Base-by-base conservation (phyloP, 129 eudicot species). In the Flaveria brownii region DNA sequence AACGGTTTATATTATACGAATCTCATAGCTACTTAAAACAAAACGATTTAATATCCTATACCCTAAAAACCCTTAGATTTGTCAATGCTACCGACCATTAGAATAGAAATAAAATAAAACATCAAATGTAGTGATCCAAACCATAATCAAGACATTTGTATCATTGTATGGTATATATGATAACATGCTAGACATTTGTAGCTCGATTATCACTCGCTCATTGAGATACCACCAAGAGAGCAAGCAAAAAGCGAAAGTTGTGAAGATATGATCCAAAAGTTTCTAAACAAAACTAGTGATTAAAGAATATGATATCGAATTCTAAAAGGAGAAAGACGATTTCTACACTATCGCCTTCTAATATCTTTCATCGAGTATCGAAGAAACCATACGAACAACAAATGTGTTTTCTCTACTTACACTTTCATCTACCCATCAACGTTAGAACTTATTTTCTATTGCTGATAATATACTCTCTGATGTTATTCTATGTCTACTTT, bases 361-460 rank as follows among this genome's bases (percentile, higher is more conserved):
- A 70, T 26, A 68, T n/a, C 76, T 73, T 65, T 72, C 16, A 52
- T 63, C 39, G 28, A 72, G 64, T 68, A 68, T 39, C 30, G 41
- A 56, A 70, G 49, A 45, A 59, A 57, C 70, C 60, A 68, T 77
- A 68, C 46, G 42, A 57, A 54, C 6, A 59, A 26, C 51, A 9
- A 4, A 73, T 73, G 79, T 67, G 54, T 54, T 43, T 47, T 73
- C 45, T 28, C 80, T 80, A 74, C 84, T 80, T 80, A 80, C 84
- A 80, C 33, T 68, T 52, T 67, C 15, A 10, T 59, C 70, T 73
- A 73, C 68, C 51, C 75, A 73, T 80, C 80, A 80, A 80, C 80
- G 71, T 80, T 74, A 80, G 80, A 74, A 80, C 62, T 80, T 80
- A 74, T 80, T 74, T 71, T 80, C 80, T 74, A 45, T 80, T 74